Base-by-base conservation (phyloP, 306 rosid species). In the Comarum palustre region DNA sequence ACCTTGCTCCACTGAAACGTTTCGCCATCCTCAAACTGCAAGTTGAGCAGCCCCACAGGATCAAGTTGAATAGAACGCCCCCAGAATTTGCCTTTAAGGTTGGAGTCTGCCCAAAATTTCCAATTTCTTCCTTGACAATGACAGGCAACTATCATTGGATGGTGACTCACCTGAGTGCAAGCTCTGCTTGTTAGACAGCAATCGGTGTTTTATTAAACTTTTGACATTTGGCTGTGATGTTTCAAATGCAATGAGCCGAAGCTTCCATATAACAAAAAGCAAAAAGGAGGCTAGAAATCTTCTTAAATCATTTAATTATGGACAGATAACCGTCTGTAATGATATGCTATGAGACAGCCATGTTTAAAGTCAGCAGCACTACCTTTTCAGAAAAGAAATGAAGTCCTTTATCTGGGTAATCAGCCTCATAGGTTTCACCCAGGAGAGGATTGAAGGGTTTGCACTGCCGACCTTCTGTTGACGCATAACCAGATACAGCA, bases 371-470 rank as follows among this genome's bases (percentile, higher is more conserved):
- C 29, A 77, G 78, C 73, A 73, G 42, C 69, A 63, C 73, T 82
- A 88, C 99, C 87, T 94, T 94, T 79, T 94, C 99, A 22, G 99
- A 88, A 80, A 91, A 94, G 84, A 94, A 94, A 71, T 59, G 83
- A 16, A 91, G 87, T 73, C 99, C 99, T 86, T 94, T 91, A 74
- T 94, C 99, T 17, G 99, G 97, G 86, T 94, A 91, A 81, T 94
- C 97, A 62, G 93, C 99, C 82, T 94, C 99, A 10, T 91, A 94
- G 42, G 97, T 94, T 83, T 91, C 99, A 81, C 99, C 99, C 39
- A 94, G 96, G 57, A 94, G 89, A 79, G 97, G 99, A 85, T 94
- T 91, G 81, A 94, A 94, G 75, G 99, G 99, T 86, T 94, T 94
- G 82, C 99, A 94, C 68, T 91, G 99, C 57, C 99, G 90, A 22